phyloP scores from a whole-genome alignment of 371 early-diverging fungal genomes.

The Mucor saturninus region DNA sequence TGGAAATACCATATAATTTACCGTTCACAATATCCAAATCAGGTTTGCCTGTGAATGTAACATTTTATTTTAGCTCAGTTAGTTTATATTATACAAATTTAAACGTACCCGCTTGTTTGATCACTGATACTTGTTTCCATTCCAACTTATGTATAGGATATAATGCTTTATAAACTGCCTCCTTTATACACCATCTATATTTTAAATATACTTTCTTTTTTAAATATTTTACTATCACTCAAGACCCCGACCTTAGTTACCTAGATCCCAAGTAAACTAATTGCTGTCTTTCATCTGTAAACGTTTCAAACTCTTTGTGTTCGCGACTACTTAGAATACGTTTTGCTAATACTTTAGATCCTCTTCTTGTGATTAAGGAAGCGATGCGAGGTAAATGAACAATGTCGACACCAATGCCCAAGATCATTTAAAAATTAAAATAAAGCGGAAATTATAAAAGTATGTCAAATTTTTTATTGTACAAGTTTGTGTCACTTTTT shows the following conservation, averaged over 20 bases:
- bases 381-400: constrained; percentile 55
- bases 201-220: neutral
- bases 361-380: constrained; percentile 36
- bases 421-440: constrained; percentile 38
- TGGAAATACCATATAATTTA: constrained; percentile 35
- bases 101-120: constrained; percentile 44
- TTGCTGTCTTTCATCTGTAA: constrained; percentile 8
- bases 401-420: constrained; percentile 67
- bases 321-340: constrained; percentile 52
- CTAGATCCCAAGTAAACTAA: constrained; percentile 43
- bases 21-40: constrained; percentile 44
- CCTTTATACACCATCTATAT: constrained; percentile 69
- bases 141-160: constrained; percentile 61
- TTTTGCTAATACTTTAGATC: constrained; percentile 38
- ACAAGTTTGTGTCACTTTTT: neutral
- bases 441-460: constrained; percentile 1
- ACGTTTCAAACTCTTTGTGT: constrained; percentile 29
- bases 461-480: neutral
- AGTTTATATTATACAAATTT: neutral
- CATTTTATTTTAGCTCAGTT: neutral
- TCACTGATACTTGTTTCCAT: constrained; percentile 69
- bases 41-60: constrained; percentile 51
- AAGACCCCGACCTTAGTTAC: constrained; percentile 19
- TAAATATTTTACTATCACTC: neutral
- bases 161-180: constrained; percentile 70